These are phyloP conservation scores for Veloboletus limbatus DNA, from an alignment of 1,284 basidiomycete genomes.

Conservation along the genomic window DNA sequence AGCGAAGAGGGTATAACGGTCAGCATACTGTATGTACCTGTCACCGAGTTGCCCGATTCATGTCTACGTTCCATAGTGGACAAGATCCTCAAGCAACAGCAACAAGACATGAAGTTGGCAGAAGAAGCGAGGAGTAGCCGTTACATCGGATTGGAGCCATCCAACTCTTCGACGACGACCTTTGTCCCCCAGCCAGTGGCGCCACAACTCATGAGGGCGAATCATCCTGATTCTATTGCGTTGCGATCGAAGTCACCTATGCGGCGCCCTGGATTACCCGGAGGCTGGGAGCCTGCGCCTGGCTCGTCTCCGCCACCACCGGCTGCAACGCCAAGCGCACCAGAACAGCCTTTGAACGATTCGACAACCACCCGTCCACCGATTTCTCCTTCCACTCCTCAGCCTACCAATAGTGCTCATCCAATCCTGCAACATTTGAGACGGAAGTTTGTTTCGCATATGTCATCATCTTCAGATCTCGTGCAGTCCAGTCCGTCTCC, in stretches of 20 bases:
- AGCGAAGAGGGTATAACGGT: constrained; percentile 86
- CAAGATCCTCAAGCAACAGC: constrained; percentile 84
- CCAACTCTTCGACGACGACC: constrained; percentile 7
- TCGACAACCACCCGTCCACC: neutral
- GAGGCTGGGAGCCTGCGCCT: constrained; percentile 23
- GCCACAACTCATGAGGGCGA: constrained; percentile 13
- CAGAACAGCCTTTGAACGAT: constrained; percentile 11
- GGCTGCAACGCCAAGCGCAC: neutral
- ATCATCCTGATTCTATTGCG: neutral
- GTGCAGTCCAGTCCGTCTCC: constrained; percentile 17
- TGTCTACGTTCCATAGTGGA: constrained; percentile 57
- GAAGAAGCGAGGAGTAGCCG: constrained; percentile 44
- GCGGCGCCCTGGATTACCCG: constrained; percentile 18
- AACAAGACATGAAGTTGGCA: constrained; percentile 65
- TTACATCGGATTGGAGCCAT: constrained; percentile 18
- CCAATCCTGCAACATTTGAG: constrained; percentile 27
- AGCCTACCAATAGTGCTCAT: constrained; percentile 8
- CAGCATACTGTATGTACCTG: constrained; percentile 13
- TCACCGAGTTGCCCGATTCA: neutral
- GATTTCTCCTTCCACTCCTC: constrained; percentile 10
- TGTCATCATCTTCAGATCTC: constrained; percentile 22
- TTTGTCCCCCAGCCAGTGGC: constrained; percentile 12
- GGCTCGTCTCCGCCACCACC: constrained; percentile 10
- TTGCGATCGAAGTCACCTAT: constrained; percentile 25
- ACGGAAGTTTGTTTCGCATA: constrained; percentile 29